These are phyloP conservation scores for Hygrophorus russula DNA, from an alignment of 768 basidiomycete species.

Conservation along the genomic window DNA sequence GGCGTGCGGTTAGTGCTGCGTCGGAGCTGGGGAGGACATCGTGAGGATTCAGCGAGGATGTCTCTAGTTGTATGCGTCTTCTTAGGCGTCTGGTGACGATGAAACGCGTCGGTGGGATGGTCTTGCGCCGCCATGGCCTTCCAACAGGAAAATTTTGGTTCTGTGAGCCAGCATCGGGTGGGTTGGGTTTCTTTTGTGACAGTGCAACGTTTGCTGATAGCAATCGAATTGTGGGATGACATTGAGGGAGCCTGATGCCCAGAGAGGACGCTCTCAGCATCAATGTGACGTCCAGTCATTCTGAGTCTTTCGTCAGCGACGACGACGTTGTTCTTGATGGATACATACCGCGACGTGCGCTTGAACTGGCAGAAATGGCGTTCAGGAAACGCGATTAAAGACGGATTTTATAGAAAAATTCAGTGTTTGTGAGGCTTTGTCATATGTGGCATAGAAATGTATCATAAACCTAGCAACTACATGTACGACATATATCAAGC, in stretches of 20 bases:
- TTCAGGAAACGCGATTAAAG: slow-evolving; percentile 1
- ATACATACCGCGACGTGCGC: slow-evolving; percentile 36
- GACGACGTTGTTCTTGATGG: not conserved
- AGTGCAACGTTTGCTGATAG: slow-evolving; percentile 23
- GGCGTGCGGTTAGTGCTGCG: not conserved
- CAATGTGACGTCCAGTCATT: slow-evolving; percentile 67
- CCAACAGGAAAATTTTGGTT: slow-evolving; percentile 3
- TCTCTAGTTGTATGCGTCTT: too few relatives aligned
- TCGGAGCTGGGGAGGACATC: too few relatives aligned
- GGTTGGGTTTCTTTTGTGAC: slow-evolving; percentile 16
- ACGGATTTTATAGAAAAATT: not conserved
- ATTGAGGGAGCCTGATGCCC: slow-evolving; percentile 48
- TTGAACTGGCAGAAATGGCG: slow-evolving; percentile 3
- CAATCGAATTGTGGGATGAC: slow-evolving; percentile 5
- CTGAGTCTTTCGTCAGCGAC: slow-evolving; percentile 22
- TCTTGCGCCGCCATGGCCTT: not conserved
- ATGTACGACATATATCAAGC: slow-evolving; percentile 42
- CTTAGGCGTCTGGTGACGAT: not conserved
- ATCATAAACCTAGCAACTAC: slow-evolving; percentile 28
- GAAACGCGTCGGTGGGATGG: too few relatives aligned
- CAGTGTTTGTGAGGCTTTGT: not conserved
- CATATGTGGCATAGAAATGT: slow-evolving; percentile 20
- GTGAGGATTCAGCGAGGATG: too few relatives aligned
- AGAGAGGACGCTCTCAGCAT: slow-evolving; percentile 80
- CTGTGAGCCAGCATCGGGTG: slow-evolving; percentile 13